phyloP scores from a whole-genome alignment of 257 asterid species.

The Petunia secreta region DNA sequence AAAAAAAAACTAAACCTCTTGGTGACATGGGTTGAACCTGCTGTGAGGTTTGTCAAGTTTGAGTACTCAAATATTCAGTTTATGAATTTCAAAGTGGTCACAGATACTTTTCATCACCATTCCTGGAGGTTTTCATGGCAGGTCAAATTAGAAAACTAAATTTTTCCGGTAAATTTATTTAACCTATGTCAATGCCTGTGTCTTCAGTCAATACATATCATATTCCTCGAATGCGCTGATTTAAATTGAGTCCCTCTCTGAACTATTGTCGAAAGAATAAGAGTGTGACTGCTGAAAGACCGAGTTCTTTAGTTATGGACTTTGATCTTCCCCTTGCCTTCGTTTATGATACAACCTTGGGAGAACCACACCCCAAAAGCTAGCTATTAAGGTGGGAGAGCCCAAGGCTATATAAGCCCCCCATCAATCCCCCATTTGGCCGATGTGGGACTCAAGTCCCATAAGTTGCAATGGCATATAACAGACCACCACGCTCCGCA shows the following conservation, averaged over 20 bases:
- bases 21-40: neutral
- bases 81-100: neutral
- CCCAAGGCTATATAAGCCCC: too few relatives aligned
- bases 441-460: too few relatives aligned
- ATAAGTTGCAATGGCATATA: too few relatives aligned
- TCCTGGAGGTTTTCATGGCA: neutral
- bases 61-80: constrained; percentile 9
- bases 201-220: neutral
- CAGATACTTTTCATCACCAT: constrained; percentile 9
- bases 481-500: too few relatives aligned
- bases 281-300: neutral
- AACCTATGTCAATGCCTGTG: neutral
- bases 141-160: neutral
- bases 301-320: neutral
- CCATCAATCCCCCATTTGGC: too few relatives aligned
- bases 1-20: constrained; percentile 11
- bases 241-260: neutral
- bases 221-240: constrained; percentile 12
- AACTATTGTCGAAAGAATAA: neutral
- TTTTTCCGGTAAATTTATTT: neutral
- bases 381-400: too few relatives aligned
- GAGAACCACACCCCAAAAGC: too few relatives aligned
- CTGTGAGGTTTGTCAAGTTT: constrained; percentile 24
- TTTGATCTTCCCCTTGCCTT: neutral
- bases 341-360: too few relatives aligned